Conservation (phyloP, 352 stramenopile genomes). For the Saprolegnia parasitica region DNA sequence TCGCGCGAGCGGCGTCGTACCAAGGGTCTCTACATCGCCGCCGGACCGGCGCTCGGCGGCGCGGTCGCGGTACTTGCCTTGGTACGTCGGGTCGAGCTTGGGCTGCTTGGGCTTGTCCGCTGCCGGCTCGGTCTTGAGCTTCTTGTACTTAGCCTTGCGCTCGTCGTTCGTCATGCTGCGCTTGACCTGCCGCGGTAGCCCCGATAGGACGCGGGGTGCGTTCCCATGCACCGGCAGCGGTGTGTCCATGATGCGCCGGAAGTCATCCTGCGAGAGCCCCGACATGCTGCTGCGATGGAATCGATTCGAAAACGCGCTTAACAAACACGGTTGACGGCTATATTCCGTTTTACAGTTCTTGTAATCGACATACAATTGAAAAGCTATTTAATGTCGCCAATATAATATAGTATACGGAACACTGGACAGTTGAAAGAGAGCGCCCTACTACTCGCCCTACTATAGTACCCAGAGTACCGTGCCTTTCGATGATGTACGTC, state of each 20-base stretch:
- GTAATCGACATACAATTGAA: background rate
- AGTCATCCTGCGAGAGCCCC: constrained; percentile 51
- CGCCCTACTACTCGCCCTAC: too few species aligned
- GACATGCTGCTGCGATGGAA: constrained; percentile 7
- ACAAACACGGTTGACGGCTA: too few species aligned
- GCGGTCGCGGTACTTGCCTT: constrained; percentile 51
- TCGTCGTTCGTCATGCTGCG: constrained; percentile 53
- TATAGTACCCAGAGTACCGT: too few species aligned
- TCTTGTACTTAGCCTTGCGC: constrained; percentile 40
- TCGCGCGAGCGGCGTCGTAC: background rate
- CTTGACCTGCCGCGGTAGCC: constrained; percentile 28
- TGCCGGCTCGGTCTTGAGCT: constrained; percentile 31
- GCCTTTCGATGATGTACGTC: too few species aligned
- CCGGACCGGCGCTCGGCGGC: constrained; percentile 51
- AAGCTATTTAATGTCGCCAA: too few species aligned
- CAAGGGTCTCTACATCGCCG: background rate
- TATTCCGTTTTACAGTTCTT: background rate
- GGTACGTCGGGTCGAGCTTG: constrained; percentile 7
- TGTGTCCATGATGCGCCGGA: constrained; percentile 50
- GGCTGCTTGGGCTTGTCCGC: background rate
- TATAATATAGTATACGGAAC: too few species aligned
- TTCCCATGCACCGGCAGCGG: constrained; percentile 39
- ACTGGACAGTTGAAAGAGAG: too few species aligned
- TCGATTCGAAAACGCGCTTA: background rate
- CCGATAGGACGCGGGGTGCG: background rate